Conservation (phyloP, 306 rosid genomes). For the Pachyrhizus erosus region DNA sequence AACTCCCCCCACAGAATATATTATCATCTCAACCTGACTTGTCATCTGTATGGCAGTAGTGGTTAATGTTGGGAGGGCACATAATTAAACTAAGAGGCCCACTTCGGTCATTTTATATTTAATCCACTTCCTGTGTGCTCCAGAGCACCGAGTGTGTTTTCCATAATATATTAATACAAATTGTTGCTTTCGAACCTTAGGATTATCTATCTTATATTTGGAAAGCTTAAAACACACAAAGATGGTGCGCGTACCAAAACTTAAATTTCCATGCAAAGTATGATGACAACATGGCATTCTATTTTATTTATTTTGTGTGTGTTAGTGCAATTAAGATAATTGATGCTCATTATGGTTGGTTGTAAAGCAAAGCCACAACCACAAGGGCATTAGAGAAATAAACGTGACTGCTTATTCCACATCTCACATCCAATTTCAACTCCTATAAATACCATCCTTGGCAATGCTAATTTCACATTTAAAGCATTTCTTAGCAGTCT, state of each 20-base stretch:
- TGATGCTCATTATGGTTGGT: background rate
- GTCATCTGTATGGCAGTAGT: constrained; percentile 19
- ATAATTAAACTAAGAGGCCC: constrained; percentile 25
- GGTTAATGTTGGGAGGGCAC: background rate
- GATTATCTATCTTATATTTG: background rate
- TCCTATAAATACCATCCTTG: constrained; percentile 44
- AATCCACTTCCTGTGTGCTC: constrained; percentile 34
- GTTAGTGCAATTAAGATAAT: constrained; percentile 8
- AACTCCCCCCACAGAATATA: constrained; percentile 14
- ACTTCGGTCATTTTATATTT: constrained; percentile 23
- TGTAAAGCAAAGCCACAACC: constrained; percentile 36
- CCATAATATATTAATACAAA: constrained; percentile 20
- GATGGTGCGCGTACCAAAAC: constrained; percentile 34
- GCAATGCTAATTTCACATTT: background rate
- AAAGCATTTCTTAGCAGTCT: background rate
- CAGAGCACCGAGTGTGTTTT: constrained; percentile 7
- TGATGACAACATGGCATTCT: background rate
- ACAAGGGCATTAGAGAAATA: constrained; percentile 29
- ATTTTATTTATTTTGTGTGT: background rate
- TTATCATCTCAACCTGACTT: constrained; percentile 3
- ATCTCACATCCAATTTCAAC: constrained; percentile 16
- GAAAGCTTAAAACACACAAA: background rate
- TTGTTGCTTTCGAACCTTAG: constrained; percentile 7
- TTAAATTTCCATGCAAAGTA: constrained; percentile 24
- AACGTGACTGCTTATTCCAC: constrained; percentile 23